A percentile compares a stretch with the other conserved stretches of the same genome.
Evolutionary conservation across 2,329 filamentous ascomycete genomes (phyloP).

Genomic region (Aspergillus ibericus): DNA sequence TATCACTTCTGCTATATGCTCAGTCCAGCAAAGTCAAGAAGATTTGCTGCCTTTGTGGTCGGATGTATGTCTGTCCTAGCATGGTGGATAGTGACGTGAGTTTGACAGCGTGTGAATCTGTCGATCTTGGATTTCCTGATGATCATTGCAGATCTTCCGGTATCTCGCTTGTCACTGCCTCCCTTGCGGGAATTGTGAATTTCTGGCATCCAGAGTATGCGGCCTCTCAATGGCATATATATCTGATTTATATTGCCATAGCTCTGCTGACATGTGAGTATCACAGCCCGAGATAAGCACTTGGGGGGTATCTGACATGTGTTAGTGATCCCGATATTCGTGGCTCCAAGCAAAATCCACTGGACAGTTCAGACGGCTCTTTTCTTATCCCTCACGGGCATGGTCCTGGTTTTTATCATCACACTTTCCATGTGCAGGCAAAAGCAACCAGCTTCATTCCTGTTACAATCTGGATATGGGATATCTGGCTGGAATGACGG

Average conservation of each 20-base stretch:
- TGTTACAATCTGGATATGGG: not conserved
- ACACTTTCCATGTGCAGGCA: not conserved
- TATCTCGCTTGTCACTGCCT: not conserved
- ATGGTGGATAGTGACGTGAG: not conserved
- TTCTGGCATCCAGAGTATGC: not conserved
- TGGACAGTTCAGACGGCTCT: not conserved
- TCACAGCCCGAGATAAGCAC: not conserved
- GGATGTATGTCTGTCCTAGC: not conserved
- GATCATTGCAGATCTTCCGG: not conserved
- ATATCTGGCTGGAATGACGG: not conserved
- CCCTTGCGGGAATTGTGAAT: not conserved
- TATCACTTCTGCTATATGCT: not conserved
- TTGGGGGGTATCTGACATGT: not conserved
- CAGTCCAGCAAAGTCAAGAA: not conserved
- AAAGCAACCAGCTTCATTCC: not conserved
- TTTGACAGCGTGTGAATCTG: not conserved
- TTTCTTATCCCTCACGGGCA: not conserved
- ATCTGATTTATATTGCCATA: not conserved
- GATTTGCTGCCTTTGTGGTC: not conserved
- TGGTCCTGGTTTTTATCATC: not conserved
- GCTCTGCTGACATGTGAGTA: not conserved
- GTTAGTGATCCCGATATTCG: not conserved
- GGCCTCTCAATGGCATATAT: not conserved
- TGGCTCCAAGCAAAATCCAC: not conserved
- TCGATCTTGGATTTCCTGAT: not conserved